Conservation (phyloP, 768 basidiomycete species). For the Cantharellus anzutake region DNA sequence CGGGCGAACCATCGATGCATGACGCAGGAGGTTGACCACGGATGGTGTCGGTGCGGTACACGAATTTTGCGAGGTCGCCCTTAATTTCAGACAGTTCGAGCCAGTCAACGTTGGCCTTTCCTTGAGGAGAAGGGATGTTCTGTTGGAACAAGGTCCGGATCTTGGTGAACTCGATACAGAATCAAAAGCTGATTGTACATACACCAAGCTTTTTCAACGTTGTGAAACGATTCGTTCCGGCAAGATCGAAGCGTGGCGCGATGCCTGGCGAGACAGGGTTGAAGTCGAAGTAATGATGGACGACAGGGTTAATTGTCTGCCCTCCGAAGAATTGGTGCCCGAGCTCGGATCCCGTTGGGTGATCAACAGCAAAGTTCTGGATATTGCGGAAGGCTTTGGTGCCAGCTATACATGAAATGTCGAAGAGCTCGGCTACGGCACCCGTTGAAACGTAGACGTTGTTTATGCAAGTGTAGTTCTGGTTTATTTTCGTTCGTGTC, state of each 20-base stretch:
- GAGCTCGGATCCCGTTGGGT: too few relatives aligned
- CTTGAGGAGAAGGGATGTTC: not conserved
- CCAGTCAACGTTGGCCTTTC: not conserved
- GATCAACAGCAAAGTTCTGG: too few relatives aligned
- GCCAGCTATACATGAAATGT: not conserved
- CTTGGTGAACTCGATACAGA: too few relatives aligned
- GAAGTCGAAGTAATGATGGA: not conserved
- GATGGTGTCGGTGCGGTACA: conserved; percentile 15
- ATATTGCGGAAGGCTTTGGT: not conserved
- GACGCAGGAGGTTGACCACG: conserved; percentile 15
- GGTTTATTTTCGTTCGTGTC: not conserved
- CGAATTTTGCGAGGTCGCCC: conserved; percentile 23
- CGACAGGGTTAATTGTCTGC: not conserved
- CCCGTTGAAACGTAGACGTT: not conserved
- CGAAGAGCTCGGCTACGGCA: not conserved
- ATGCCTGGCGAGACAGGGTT: not conserved
- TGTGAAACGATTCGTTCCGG: not conserved
- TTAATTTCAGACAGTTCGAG: conserved; percentile 26
- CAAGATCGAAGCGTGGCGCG: not conserved
- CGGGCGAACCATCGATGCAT: not conserved
- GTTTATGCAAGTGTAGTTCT: not conserved
- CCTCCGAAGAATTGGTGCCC: too few relatives aligned
- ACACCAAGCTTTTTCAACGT: not conserved
- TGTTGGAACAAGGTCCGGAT: not conserved
- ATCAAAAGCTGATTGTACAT: not conserved